Percentiles rank a stretch among this genome's conserved stretches.
These are phyloP conservation scores for Elongisporangium undulatum DNA, from an alignment of 352 stramenopile genomes.

Conservation along the genomic window DNA sequence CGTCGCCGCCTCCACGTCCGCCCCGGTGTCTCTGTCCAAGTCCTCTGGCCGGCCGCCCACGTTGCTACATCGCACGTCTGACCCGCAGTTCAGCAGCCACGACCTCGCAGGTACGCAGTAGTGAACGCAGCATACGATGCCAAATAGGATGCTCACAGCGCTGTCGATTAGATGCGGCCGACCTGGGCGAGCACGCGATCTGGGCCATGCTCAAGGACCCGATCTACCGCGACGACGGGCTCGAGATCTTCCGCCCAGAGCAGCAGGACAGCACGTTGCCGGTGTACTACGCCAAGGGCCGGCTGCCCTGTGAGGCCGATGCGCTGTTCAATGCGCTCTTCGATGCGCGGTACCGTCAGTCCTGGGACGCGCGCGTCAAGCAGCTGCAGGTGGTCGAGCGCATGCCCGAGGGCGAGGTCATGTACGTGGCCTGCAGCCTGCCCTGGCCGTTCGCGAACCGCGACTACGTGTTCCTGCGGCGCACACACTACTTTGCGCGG, in stretches of 20 bases:
- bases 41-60: slow-evolving; percentile 11
- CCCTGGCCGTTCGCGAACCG: slow-evolving; percentile 67
- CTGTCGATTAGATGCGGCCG: slow-evolving; percentile 47
- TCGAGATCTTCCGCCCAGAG: slow-evolving; percentile 60
- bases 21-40: slow-evolving; percentile 1
- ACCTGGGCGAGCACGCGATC: slow-evolving; percentile 58
- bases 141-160: not conserved
- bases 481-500: slow-evolving; percentile 43
- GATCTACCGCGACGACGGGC: slow-evolving; percentile 69
- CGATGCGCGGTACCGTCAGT: slow-evolving; percentile 49
- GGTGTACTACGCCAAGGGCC: slow-evolving; percentile 68
- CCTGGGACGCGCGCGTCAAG: slow-evolving; percentile 51
- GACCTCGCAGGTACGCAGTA: slow-evolving; percentile 38
- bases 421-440: slow-evolving; percentile 54
- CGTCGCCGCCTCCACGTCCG: not conserved
- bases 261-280: slow-evolving; percentile 49
- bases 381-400: slow-evolving; percentile 44
- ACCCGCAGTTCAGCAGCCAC: slow-evolving; percentile 54
- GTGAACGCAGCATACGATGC: not conserved
- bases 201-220: slow-evolving; percentile 61
- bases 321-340: slow-evolving; percentile 65
- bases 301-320: slow-evolving; percentile 63
- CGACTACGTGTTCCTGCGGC: slow-evolving; percentile 77
- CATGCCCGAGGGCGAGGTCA: slow-evolving; percentile 43
- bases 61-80: slow-evolving; percentile 55